Evolutionary conservation across 306 rosid species (phyloP).

Genomic region (Amphicarpaea edgeworthii): DNA sequence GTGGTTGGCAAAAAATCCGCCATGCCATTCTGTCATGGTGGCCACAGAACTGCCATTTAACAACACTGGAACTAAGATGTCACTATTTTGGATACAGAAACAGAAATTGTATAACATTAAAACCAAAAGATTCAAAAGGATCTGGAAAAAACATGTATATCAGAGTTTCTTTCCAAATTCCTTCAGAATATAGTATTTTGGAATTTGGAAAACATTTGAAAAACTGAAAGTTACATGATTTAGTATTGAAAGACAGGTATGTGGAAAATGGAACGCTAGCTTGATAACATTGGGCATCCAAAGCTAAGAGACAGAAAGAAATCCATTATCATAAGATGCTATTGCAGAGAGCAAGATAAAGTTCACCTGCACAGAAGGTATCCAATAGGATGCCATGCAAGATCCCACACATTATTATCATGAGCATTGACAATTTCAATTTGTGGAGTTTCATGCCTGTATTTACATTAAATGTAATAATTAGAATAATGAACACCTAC

Average conservation of each 20-base stretch:
- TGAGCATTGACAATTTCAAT: conserved; percentile 88
- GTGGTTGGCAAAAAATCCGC: too few species aligned
- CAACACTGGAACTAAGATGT: conserved; percentile 4
- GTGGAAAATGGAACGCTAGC: conserved; percentile 14
- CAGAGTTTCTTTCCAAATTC: conserved; percentile 7
- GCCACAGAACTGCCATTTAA: too few species aligned
- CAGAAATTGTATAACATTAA: not conserved
- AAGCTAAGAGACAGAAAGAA: conserved; percentile 11
- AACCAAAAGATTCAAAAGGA: conserved; percentile 14
- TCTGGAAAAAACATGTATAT: conserved; percentile 6
- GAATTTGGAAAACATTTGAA: conserved; percentile 11
- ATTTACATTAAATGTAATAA: conserved; percentile 41
- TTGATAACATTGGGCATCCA: conserved; percentile 22
- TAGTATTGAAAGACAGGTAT: conserved; percentile 10
- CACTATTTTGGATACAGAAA: not conserved
- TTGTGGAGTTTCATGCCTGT: conserved; percentile 97
- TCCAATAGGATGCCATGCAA: conserved; percentile 99
- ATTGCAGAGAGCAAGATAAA: conserved; percentile 26
- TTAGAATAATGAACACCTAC: conserved; percentile 35
- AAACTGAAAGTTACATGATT: conserved; percentile 24
- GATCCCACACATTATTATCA: conserved; percentile 97
- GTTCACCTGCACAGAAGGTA: conserved; percentile 97
- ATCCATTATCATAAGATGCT: conserved; percentile 25
- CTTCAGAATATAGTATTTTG: conserved; percentile 1
- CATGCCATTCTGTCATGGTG: too few species aligned